phyloP scores from a whole-genome alignment of 192 early-diverging fungal genomes.

The Coemansia sp. region DNA sequence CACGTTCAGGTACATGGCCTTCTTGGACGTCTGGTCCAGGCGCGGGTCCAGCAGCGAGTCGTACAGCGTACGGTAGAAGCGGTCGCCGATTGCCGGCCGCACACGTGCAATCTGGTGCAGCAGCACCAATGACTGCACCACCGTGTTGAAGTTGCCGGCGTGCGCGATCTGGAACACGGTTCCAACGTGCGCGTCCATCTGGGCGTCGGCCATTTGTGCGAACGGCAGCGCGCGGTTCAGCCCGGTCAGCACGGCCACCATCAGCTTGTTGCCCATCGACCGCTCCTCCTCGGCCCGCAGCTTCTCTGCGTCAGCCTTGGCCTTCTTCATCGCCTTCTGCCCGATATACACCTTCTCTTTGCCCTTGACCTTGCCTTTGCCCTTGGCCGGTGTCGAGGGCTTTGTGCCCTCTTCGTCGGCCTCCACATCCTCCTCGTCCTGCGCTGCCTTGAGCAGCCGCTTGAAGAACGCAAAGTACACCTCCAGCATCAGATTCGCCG shows the following conservation, averaged over 20 bases:
- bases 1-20: constrained; percentile 92
- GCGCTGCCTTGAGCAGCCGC: constrained; percentile 62
- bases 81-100: constrained; percentile 64
- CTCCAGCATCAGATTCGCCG: constrained; percentile 83
- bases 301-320: constrained; percentile 50
- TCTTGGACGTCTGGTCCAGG: constrained; percentile 74
- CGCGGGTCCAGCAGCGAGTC: constrained; percentile 84
- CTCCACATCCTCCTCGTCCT: constrained; percentile 46
- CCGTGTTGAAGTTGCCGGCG: constrained; percentile 85
- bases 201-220: constrained; percentile 73
- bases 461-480: constrained; percentile 93
- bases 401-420: constrained; percentile 29
- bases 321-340: constrained; percentile 47
- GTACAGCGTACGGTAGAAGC: constrained; percentile 91
- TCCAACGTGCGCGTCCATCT: constrained; percentile 80
- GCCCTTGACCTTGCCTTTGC: constrained; percentile 15
- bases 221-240: constrained; percentile 95
- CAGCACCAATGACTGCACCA: constrained; percentile 89
- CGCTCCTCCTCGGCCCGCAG: constrained; percentile 48
- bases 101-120: constrained; percentile 64
- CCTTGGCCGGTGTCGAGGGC: constrained; percentile 47
- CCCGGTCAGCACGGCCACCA: constrained; percentile 89
- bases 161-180: constrained; percentile 92
- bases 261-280: constrained; percentile 68
- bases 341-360: constrained; percentile 41